Conservation (phyloP, 2,329 filamentous ascomycete genomes). For the Calonectria henricotiae region DNA sequence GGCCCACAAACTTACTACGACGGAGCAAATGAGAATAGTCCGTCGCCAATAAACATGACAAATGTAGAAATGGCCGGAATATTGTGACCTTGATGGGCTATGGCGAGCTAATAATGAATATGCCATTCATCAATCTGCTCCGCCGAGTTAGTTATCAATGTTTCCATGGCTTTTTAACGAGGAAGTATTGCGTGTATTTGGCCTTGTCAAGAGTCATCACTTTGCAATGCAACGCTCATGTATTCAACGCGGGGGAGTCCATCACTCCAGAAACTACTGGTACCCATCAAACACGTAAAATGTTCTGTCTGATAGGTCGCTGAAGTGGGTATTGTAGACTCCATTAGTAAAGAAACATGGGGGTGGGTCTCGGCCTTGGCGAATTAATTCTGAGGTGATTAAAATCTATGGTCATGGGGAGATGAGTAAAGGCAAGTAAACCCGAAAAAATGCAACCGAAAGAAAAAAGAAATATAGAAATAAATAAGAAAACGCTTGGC, state of each 20-base stretch:
- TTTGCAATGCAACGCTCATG: neutral
- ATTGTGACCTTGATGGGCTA: neutral
- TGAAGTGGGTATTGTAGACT: neutral
- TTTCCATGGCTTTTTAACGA: neutral
- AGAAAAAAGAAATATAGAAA: too few species aligned
- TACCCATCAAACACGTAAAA: neutral
- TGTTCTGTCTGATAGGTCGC: neutral
- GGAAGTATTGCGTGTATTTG: neutral
- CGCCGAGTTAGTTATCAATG: neutral
- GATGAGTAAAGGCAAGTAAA: neutral
- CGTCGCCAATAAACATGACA: conserved; percentile 1
- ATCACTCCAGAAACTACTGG: too few species aligned
- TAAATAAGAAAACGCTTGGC: too few species aligned
- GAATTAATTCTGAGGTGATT: neutral
- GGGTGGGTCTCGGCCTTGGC: neutral
- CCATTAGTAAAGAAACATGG: neutral
- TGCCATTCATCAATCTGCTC: neutral
- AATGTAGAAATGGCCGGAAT: too few species aligned
- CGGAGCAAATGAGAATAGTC: neutral
- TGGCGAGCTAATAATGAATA: too few species aligned
- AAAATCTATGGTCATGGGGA: too few species aligned
- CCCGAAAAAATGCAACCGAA: neutral
- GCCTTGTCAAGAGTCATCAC: too few species aligned
- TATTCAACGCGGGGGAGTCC: too few species aligned
- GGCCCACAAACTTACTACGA: neutral